Evolutionary conservation across 2,329 filamentous ascomycete genomes (phyloP), one percentile per base, ranked within the genome.

Genomic region (Blastomyces silverae): DNA sequence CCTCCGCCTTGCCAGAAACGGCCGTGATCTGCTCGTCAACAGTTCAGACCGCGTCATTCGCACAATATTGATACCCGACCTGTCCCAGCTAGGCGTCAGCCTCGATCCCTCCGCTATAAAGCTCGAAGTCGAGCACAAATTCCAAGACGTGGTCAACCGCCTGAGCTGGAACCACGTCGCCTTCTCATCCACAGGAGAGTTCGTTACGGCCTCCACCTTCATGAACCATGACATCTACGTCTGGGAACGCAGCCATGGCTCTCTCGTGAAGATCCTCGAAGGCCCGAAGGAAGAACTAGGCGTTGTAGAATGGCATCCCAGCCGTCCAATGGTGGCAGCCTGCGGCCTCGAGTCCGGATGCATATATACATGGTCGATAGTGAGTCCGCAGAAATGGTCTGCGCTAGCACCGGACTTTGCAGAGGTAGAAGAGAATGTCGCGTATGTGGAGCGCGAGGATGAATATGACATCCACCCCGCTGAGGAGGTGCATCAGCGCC

Each of bases 221-320:
- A 97, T 97, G 82, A 99, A 99, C 73, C 92, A 97, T 71, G 93
- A 99, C 77, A 90, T 99, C 68, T 97, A 97, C 77, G 92, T 97
- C 37, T 97, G 93, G 94, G 94, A 99, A 78, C 87, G 94, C 64
- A 89, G 89, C 64, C 91, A 95, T 72, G 94, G 94, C 61, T 96
- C 91, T 77, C 80, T 99, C 65, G 92, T 97, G 63, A 95, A 96
- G 76, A 99, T 99, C 80, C 83, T 99, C 50, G 95, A 99, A 76
- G 93, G 94, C 0, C 92, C 93, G 0, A 95, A 95, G 72, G 94
- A 99, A 78, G 95, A 99, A 77, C 87, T 97, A 67, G 93, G 93
- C 0, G 90, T 95, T 4, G 92, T 99, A 34, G 94, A 99, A 78
- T 99, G 94, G 94, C 94, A 99, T 74, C 94, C 94, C 0, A 86